A percentile compares a stretch with the other conserved stretches of the same genome.
Conservation (phyloP, 2,329 filamentous ascomycete species). For the Cadophora gregata region DNA sequence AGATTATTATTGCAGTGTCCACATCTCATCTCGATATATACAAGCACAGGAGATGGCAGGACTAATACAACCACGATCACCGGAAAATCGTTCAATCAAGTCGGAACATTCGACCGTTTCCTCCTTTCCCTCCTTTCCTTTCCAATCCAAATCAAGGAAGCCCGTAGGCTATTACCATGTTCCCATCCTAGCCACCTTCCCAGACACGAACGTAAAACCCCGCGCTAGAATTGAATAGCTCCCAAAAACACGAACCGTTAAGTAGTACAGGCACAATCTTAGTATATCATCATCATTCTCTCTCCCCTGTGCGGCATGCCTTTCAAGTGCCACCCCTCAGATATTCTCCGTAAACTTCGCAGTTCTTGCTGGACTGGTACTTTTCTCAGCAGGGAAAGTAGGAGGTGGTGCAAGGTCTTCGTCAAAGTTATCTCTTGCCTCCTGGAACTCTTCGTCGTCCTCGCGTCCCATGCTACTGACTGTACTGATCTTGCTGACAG, state of each 20-base stretch:
- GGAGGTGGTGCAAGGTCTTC: slow-evolving; percentile 49
- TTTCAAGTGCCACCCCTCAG: slow-evolving; percentile 33
- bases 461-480: slow-evolving; percentile 26
- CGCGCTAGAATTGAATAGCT: slow-evolving; percentile 15
- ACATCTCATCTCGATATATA: slow-evolving; percentile 4
- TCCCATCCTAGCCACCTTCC: neutral
- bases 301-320: neutral
- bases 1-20: slow-evolving; percentile 9
- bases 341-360: slow-evolving; percentile 66
- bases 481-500: slow-evolving; percentile 19
- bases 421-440: slow-evolving; percentile 53
- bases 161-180: neutral
- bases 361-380: slow-evolving; percentile 60
- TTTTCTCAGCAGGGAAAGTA: slow-evolving; percentile 43
- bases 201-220: neutral
- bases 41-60: neutral
- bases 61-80: neutral
- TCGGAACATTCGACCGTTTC: neutral
- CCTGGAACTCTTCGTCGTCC: slow-evolving; percentile 56
- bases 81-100: neutral
- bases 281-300: neutral
- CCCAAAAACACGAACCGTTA: neutral
- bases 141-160: neutral
- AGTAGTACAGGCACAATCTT: neutral
- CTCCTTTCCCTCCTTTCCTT: neutral